Conservation (phyloP, 2,329 filamentous ascomycete genomes). For the Beauveria brongniartii region DNA sequence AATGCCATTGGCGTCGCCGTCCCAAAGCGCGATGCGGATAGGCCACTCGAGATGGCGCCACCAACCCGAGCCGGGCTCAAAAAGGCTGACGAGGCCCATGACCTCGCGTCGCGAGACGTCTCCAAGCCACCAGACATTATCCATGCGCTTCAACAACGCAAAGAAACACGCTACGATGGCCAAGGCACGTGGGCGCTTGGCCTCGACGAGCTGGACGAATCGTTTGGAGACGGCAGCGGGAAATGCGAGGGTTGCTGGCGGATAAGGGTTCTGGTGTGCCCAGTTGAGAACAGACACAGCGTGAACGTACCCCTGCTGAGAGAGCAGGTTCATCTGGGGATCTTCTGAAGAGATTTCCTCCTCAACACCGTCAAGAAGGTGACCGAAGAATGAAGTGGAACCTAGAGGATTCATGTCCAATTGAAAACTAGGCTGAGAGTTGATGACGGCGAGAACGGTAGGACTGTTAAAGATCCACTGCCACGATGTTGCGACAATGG, state of each 20-base stretch:
- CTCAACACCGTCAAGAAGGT: constrained; percentile 49
- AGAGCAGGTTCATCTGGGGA: constrained; percentile 21
- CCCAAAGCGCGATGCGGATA: constrained; percentile 49
- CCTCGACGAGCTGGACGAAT: constrained; percentile 52
- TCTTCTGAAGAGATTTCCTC: constrained; percentile 40
- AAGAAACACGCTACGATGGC: constrained; percentile 60
- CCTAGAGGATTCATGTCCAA: constrained; percentile 47
- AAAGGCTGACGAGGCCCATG: constrained; percentile 51
- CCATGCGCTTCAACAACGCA: constrained; percentile 53
- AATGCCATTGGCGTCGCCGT: constrained; percentile 37
- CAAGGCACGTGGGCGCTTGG: constrained; percentile 52
- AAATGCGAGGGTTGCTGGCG: constrained; percentile 52
- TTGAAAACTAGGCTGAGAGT: constrained; percentile 54
- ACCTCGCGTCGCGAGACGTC: constrained; percentile 60
- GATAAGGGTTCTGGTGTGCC: constrained; percentile 53
- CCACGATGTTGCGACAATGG: constrained; percentile 56
- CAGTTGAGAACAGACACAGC: constrained; percentile 59
- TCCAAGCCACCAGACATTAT: constrained; percentile 61
- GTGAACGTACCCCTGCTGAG: constrained; percentile 50
- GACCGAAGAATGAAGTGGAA: constrained; percentile 49
- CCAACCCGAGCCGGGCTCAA: constrained; percentile 51
- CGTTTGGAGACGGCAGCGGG: constrained; percentile 55
- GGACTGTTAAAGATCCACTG: constrained; percentile 52
- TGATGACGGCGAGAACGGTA: constrained; percentile 53
- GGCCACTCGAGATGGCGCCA: constrained; percentile 56